A percentile compares a stretch with the other conserved stretches of the same genome.
phyloP scores from a whole-genome alignment of 129 eudicot genomes.

The Escallonia herrerae region DNA sequence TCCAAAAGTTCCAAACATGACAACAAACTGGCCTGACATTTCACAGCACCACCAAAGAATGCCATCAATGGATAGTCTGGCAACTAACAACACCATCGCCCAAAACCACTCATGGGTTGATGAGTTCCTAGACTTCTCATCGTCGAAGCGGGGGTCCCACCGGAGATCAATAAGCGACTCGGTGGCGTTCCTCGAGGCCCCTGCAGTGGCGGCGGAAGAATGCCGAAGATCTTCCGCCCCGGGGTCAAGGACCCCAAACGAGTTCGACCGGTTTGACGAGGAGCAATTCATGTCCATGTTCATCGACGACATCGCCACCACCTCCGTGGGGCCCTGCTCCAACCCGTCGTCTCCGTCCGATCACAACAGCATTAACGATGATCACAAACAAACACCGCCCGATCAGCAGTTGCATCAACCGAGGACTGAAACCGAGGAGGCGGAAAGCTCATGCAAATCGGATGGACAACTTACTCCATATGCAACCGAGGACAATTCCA shows the following conservation, averaged over 20 bases:
- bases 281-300: slow-evolving; percentile 94
- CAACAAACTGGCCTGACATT: slow-evolving; percentile 43
- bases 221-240: slow-evolving; percentile 33
- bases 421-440: slow-evolving; percentile 52
- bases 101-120: slow-evolving; percentile 65
- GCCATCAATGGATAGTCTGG: slow-evolving; percentile 34
- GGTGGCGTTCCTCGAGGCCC: slow-evolving; percentile 64
- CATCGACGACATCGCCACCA: slow-evolving; percentile 33
- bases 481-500: slow-evolving; percentile 33
- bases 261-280: slow-evolving; percentile 69
- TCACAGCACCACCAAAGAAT: slow-evolving; percentile 47
- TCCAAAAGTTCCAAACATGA: slow-evolving; percentile 72
- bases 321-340: slow-evolving; percentile 30
- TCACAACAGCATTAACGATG: slow-evolving; percentile 56
- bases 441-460: slow-evolving; percentile 47
- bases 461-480: slow-evolving; percentile 32
- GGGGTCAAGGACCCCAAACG: slow-evolving; percentile 21
- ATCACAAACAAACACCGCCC: not conserved
- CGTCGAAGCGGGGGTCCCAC: slow-evolving; percentile 71
- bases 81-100: slow-evolving; percentile 24
- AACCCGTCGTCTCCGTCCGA: slow-evolving; percentile 35
- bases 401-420: slow-evolving; percentile 28
- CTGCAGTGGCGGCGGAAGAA: slow-evolving; percentile 13
- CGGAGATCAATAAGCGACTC: slow-evolving; percentile 78
- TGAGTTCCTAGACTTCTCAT: slow-evolving; percentile 79